Base-by-base conservation (phyloP, 139 green algal species). In the Dunaliella sp. region DNA sequence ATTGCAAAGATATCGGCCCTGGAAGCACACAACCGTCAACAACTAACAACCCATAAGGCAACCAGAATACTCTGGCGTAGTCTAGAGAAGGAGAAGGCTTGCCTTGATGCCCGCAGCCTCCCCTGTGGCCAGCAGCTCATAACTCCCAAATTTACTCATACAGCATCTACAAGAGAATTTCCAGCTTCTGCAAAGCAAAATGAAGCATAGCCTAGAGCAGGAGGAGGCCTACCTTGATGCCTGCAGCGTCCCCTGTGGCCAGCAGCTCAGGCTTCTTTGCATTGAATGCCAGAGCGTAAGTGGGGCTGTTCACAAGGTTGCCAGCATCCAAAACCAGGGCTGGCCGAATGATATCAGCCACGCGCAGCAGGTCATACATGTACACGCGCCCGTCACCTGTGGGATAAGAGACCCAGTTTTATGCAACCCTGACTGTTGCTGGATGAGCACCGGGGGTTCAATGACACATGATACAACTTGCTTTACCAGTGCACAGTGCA, bases 291-390 rank as follows among this genome's bases (percentile, higher is more conserved):
- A 93, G 34, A 0, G 86, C 81, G 81, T 93, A 92, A 7, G 92
- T 86, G 2, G 90, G 90, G 33, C 36, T 74, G n/a, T 83, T 77
- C 16, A 30, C 3, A 34, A 75, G 59, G 24, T 73, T 72, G 48
- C 34, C 59, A 21, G 81, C 82, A 74, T 92, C 89, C 57, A 92
- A 35, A 2, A 83, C 83, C 36, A 86, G 57, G 31, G 83, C 84
- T 30, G 87, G 85, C 16, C 83, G 81, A 3, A 83, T 59, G 2
- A 90, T 75, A 1, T 83, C 87, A 0, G 76, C 31, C 2, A 3
- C 32, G 0, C 83, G 86, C 59, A 84, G n/a, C 72, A 96, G 88
- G 85, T 96, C 93, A 86, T 94, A 96, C n/a, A 96, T 12, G 77
- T 92, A 92, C 22, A 94, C 91, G 35, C 84, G 87, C 32, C 92